Evolutionary conservation across 805 yeast genomes (phyloP), one percentile per base, ranked within the genome.

Genomic region (Saccharomycopsis fodiens): DNA sequence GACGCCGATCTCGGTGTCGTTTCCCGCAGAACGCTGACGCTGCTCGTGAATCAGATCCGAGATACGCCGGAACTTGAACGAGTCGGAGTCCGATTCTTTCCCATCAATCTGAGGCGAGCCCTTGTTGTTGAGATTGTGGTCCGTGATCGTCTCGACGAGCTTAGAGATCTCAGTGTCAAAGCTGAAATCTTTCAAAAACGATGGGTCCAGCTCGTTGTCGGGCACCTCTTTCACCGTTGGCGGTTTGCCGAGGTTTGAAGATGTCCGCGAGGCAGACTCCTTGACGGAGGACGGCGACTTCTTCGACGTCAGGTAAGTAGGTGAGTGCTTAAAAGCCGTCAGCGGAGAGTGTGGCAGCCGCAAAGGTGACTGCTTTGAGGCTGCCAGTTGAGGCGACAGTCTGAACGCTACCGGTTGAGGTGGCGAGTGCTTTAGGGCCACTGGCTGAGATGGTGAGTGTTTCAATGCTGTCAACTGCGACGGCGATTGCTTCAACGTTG

Each of bases 181-280:
- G 1, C 45, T 41, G 20, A 10, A 46, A 3, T 46, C 47, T 19
- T 46, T 46, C 16, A 46, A 38, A 40, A 46, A 46, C 5, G 47
- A 30, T 12, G 38, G 13, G 17, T 42, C 46, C 13, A 30, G 13
- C 13, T 42, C 46, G 16, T 38, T 23, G 30, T 22, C 38, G 25
- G 41, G 15, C 25, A 7, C 7, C 20, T 13, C 36, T 13, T 15
- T 39, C 8, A 2, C 31, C 30, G 15, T 22, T n/a, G 20, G 8
- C 8, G 20, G 36, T 34, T 8, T 16, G n/a, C n/a, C n/a, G 32
- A 12, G 32, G 32, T 12, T 12, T 29, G 6, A 12, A 12, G 21
- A 19, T 16, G 19, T 35, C 38, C n/a, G 16, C 31, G 21, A 16
- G 15, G 31, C 8, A 15, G 15, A 15, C 34, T 12, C 35, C 22